These are phyloP conservation scores for Penicillium sp. DNA, from an alignment of 2,329 filamentous ascomycete species.

Conservation along the genomic window DNA sequence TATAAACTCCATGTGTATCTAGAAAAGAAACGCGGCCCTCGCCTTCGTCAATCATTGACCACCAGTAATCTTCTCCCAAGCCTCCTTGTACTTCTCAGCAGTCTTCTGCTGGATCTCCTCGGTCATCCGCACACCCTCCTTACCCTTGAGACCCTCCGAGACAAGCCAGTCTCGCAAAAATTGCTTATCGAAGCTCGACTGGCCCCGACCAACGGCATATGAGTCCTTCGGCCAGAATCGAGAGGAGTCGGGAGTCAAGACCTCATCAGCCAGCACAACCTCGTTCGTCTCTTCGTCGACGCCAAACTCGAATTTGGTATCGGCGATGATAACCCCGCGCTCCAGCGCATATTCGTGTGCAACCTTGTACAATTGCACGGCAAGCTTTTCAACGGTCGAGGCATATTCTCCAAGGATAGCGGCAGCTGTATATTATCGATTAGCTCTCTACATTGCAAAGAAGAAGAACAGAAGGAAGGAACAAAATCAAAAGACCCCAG, in stretches of 20 bases:
- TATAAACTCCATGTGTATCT: slow-evolving; percentile 1
- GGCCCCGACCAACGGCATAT: slow-evolving; percentile 73
- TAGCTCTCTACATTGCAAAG: slow-evolving; percentile 5
- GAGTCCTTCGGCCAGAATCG: slow-evolving; percentile 81
- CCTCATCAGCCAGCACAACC: slow-evolving; percentile 80
- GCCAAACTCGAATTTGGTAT: slow-evolving; percentile 79
- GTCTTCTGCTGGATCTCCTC: slow-evolving; percentile 72
- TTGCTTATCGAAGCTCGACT: slow-evolving; percentile 90
- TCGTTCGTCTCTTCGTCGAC: slow-evolving; percentile 67
- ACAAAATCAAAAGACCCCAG: background rate
- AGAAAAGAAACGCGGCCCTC: background rate
- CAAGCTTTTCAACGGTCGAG: slow-evolving; percentile 66
- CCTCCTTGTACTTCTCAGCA: slow-evolving; percentile 73
- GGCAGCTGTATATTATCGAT: slow-evolving; percentile 43
- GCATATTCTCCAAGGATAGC: slow-evolving; percentile 71
- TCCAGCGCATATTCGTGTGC: slow-evolving; percentile 51
- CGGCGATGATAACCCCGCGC: slow-evolving; percentile 75
- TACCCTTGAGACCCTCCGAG: slow-evolving; percentile 72
- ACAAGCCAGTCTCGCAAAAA: slow-evolving; percentile 82
- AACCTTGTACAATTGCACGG: slow-evolving; percentile 65
- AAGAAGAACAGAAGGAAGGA: background rate
- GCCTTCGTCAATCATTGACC: slow-evolving; percentile 41
- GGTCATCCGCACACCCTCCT: slow-evolving; percentile 72
- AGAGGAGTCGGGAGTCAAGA: slow-evolving; percentile 80
- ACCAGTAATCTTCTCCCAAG: slow-evolving; percentile 71